A percentile compares a stretch with the other conserved stretches of the same genome.
phyloP scores from a whole-genome alignment of 768 basidiomycete genomes.

The Leccinum rimulosum region DNA sequence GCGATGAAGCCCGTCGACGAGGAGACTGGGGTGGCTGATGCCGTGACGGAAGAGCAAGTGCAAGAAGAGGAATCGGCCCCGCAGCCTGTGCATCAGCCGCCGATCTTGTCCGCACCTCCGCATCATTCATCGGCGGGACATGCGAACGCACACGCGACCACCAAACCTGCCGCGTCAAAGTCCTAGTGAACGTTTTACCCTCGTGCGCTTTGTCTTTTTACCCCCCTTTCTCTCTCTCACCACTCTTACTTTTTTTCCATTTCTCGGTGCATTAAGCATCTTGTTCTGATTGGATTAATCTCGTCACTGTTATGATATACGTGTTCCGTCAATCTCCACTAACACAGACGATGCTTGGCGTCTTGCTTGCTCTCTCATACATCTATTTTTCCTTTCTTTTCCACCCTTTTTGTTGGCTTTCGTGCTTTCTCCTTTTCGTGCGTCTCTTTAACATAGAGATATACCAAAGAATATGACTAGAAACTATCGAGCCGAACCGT shows the following conservation, averaged over 20 bases:
- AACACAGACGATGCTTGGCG: constrained; percentile 5
- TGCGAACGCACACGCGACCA: constrained; percentile 3
- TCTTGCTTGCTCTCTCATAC: not conserved
- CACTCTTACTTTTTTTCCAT: not conserved
- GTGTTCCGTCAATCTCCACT: constrained; percentile 2
- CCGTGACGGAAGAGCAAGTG: constrained; percentile 8
- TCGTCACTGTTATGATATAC: constrained; percentile 4
- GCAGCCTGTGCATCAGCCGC: constrained; percentile 24
- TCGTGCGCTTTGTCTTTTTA: not conserved
- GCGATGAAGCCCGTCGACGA: constrained; percentile 81
- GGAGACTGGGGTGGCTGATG: constrained; percentile 5
- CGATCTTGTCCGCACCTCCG: constrained; percentile 35
- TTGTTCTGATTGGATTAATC: constrained; percentile 7
- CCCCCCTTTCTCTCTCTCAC: not conserved
- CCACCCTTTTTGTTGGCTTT: not conserved
- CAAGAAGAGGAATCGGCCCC: not conserved
- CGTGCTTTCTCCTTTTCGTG: not conserved
- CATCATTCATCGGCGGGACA: constrained; percentile 7
- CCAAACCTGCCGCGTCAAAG: constrained; percentile 14
- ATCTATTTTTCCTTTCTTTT: not conserved
- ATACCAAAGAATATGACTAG: constrained; percentile 25
- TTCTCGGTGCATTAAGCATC: not conserved
- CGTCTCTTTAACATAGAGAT: constrained; percentile 16
- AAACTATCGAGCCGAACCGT: constrained; percentile 4
- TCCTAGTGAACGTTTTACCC: constrained; percentile 2